A percentile compares a stretch with the other conserved stretches of the same genome.
Evolutionary conservation across 2,329 filamentous ascomycete species (phyloP).

Genomic region (Colletotrichum chlorophyti): DNA sequence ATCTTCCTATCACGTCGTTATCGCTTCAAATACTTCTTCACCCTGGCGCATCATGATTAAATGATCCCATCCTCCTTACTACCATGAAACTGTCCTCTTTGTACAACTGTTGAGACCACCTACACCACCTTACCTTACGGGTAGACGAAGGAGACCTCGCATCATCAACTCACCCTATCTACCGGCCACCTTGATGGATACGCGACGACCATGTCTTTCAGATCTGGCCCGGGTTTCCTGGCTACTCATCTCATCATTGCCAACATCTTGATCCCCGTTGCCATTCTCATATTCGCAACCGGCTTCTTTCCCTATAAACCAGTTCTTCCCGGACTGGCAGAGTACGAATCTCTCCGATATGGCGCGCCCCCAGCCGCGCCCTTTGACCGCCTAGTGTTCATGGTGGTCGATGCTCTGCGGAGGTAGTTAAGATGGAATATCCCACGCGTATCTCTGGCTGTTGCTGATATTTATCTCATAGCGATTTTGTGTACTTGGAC

Average conservation of each 20-base stretch:
- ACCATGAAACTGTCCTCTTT: too few relatives aligned
- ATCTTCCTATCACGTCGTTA: not conserved
- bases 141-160: too few relatives aligned
- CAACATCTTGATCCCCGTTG: conserved; percentile 79
- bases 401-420: conserved; percentile 95
- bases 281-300: conserved; percentile 79
- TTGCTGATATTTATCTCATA: conserved; percentile 44
- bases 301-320: conserved; percentile 99
- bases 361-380: conserved; percentile 67
- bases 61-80: conserved; percentile 1
- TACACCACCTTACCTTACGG: too few relatives aligned
- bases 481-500: conserved; percentile 90
- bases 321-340: conserved; percentile 83
- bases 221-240: conserved; percentile 12
- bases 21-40: not conserved
- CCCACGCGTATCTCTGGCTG: not conserved
- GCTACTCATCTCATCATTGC: conserved; percentile 62
- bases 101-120: too few relatives aligned
- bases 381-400: conserved; percentile 92
- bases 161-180: too few relatives aligned
- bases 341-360: conserved; percentile 64
- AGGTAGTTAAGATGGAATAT: conserved; percentile 60
- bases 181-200: conserved; percentile 25
- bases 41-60: conserved; percentile 11
- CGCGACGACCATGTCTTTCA: conserved; percentile 19